Evolutionary conservation across 495 filamentous ascomycete species (phyloP).

Genomic region (Talaromyces thailandensis): DNA sequence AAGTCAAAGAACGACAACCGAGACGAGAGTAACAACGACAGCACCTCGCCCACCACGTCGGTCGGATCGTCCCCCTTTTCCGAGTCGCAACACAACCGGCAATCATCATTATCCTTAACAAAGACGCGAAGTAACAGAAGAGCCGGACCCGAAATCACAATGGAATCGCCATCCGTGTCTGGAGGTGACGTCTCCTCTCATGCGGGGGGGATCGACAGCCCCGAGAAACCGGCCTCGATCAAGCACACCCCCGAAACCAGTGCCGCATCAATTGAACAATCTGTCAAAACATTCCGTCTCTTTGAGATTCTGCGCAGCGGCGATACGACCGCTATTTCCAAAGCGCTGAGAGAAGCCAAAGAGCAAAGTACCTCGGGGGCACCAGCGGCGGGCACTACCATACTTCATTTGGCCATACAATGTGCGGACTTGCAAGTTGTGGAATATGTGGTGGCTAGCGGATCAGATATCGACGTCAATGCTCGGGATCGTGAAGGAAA

Average conservation of each 20-base stretch:
- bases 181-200: conserved; percentile 22
- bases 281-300: conserved; percentile 84
- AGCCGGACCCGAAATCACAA: conserved; percentile 15
- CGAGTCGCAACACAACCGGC: conserved; percentile 10
- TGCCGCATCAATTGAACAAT: conserved; percentile 72
- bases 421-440: conserved; percentile 92
- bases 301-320: conserved; percentile 88
- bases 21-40: conserved; percentile 12
- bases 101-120: conserved; percentile 13
- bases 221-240: conserved; percentile 23
- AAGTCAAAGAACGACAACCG: conserved; percentile 29
- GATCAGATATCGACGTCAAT: conserved; percentile 68
- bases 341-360: conserved; percentile 68
- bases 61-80: conserved; percentile 17
- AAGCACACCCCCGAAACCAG: conserved; percentile 21
- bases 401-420: conserved; percentile 92
- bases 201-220: conserved; percentile 9
- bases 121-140: conserved; percentile 22
- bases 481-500: conserved; percentile 87
- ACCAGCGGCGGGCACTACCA: conserved; percentile 67
- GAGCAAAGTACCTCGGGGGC: conserved; percentile 20
- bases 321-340: conserved; percentile 82
- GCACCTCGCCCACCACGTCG: conserved; percentile 20
- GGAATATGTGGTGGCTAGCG: conserved; percentile 80
- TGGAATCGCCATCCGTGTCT: conserved; percentile 16